Conservation (phyloP, 805 yeast species). For the Tetrapisispora iriomotensis region DNA sequence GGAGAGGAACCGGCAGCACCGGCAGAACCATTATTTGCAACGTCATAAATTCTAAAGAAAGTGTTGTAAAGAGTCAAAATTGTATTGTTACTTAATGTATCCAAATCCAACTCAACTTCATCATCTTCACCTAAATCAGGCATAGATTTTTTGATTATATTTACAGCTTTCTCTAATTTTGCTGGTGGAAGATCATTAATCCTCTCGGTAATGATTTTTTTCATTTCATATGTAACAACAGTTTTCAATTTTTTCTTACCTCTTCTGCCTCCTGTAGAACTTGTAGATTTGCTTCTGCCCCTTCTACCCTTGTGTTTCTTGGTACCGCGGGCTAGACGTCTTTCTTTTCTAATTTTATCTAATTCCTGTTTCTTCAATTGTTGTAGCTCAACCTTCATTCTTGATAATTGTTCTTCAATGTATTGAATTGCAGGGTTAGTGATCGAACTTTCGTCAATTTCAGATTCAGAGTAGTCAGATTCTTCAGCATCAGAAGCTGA, state of each 20-base stretch:
- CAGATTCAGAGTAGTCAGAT: conserved; percentile 28
- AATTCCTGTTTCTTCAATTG: conserved; percentile 71
- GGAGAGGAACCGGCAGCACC: conserved; percentile 11
- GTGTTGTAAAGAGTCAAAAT: conserved; percentile 75
- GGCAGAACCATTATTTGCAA: conserved; percentile 9
- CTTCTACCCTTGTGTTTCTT: conserved; percentile 20
- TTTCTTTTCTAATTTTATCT: conserved; percentile 55
- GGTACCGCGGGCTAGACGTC: conserved; percentile 31
- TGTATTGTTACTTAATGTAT: conserved; percentile 76
- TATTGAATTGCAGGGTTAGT: conserved; percentile 86
- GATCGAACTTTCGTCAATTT: conserved; percentile 50
- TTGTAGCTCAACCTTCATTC: conserved; percentile 79
- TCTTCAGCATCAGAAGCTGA: conserved; percentile 25
- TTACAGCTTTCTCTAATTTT: conserved; percentile 72
- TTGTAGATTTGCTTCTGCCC: conserved; percentile 35
- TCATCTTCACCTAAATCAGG: conserved; percentile 57
- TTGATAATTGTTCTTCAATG: conserved; percentile 73
- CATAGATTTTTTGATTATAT: conserved; percentile 73
- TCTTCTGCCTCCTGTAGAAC: conserved; percentile 7
- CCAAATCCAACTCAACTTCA: conserved; percentile 95
- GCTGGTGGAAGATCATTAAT: conserved; percentile 70
- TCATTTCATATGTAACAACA: conserved; percentile 89
- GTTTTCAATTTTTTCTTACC: conserved; percentile 25
- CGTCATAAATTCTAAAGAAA: conserved; percentile 46
- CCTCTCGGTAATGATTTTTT: conserved; percentile 81